These are phyloP conservation scores for Fraxinus americana DNA, from an alignment of 257 asterid species.

Conservation along the genomic window DNA sequence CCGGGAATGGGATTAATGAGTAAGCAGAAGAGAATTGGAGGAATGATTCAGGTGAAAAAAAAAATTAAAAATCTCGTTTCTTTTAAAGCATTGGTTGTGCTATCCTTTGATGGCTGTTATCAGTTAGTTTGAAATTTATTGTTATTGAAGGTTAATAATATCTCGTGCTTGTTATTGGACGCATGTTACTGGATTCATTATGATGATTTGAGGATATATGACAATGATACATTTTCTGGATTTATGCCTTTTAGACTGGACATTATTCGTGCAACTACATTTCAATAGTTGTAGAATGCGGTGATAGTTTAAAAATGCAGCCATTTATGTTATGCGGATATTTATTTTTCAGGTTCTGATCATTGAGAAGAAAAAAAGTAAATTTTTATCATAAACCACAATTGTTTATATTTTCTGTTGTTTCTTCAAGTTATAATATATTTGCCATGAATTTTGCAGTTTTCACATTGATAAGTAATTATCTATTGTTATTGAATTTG, in stretches of 20 bases:
- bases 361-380: not conserved
- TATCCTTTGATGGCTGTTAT: not conserved
- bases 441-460: not conserved
- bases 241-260: not conserved
- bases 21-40: conserved; percentile 58
- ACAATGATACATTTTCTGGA: not conserved
- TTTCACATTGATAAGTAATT: not conserved
- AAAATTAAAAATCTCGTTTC: conserved; percentile 3
- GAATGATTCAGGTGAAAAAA: conserved; percentile 63
- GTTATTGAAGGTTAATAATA: not conserved
- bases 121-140: not conserved
- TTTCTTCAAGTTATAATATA: not conserved
- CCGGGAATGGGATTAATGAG: conserved; percentile 51
- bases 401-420: not conserved
- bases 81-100: no score
- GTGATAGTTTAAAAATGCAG: not conserved
- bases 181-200: not conserved
- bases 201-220: not conserved
- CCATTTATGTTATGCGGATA: not conserved
- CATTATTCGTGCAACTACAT: not conserved
- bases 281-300: not conserved
- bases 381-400: not conserved
- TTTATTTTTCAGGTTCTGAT: not conserved
- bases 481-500: not conserved
- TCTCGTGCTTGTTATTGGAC: not conserved